Conservation (phyloP, 83 land plant genomes). For the Picea mariana region DNA sequence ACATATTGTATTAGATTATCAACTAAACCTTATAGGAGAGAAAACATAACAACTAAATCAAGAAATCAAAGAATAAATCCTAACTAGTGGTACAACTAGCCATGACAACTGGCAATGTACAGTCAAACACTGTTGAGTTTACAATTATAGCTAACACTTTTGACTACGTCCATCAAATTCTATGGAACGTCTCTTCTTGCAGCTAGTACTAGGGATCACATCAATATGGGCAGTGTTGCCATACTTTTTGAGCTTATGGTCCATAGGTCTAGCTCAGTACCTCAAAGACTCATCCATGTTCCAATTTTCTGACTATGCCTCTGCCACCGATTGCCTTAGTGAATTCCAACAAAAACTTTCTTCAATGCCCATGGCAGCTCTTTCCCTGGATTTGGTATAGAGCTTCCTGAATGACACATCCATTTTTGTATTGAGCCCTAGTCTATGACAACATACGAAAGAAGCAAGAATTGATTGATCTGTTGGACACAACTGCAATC, state of each 20-base stretch:
- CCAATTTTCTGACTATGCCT: conserved; percentile 22
- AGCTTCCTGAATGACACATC: conserved; percentile 27
- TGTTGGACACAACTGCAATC: conserved; percentile 31
- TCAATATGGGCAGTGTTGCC: conserved; percentile 25
- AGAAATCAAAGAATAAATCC: too few species aligned
- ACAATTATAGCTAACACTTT: conserved; percentile 2
- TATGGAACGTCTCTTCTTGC: conserved; percentile 41
- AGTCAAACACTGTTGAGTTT: too few species aligned
- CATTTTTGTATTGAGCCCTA: conserved; percentile 24
- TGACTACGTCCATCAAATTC: conserved; percentile 33
- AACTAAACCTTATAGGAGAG: too few species aligned
- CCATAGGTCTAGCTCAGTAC: conserved; percentile 36
- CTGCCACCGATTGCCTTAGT: conserved; percentile 23
- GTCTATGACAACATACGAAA: conserved; percentile 37
- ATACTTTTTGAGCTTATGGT: conserved; percentile 37
- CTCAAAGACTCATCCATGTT: conserved; percentile 28
- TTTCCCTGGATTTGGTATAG: conserved; percentile 19
- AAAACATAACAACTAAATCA: too few species aligned
- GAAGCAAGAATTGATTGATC: conserved; percentile 33
- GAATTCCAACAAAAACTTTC: conserved; percentile 31
- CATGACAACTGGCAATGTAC: not conserved
- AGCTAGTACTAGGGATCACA: not conserved
- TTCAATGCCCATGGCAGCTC: conserved; percentile 16
- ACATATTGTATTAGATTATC: too few species aligned
- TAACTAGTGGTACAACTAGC: too few species aligned